Conservation (phyloP, 352 stramenopile genomes). For the Globisporangium abappressorium region DNA sequence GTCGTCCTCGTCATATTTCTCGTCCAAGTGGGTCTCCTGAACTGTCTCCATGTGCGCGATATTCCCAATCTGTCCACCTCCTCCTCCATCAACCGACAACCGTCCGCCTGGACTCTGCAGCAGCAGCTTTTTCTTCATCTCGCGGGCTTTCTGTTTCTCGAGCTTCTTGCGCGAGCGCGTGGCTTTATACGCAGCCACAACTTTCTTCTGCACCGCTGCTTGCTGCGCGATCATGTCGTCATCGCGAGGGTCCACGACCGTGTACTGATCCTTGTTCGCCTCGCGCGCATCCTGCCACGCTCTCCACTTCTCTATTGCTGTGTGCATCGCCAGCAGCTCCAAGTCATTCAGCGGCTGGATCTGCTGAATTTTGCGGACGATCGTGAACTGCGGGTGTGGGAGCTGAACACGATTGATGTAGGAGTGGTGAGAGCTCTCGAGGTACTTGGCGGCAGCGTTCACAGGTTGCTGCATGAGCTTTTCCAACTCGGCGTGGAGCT, state of each 20-base stretch:
- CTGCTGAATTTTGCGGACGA: constrained; percentile 46
- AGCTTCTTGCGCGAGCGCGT: constrained; percentile 56
- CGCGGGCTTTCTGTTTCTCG: constrained; percentile 51
- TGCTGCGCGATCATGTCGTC: constrained; percentile 49
- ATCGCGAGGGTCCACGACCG: constrained; percentile 54
- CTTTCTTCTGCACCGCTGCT: constrained; percentile 57
- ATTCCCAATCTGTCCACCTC: constrained; percentile 7
- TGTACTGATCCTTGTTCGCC: constrained; percentile 63
- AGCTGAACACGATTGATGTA: constrained; percentile 14
- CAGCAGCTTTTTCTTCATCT: constrained; percentile 29
- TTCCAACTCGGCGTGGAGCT: constrained; percentile 33
- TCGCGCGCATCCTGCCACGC: constrained; percentile 53
- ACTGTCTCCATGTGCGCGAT: constrained; percentile 59
- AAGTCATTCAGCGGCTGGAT: constrained; percentile 35
- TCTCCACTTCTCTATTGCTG: constrained; percentile 36
- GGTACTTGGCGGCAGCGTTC: constrained; percentile 40
- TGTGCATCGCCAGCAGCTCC: constrained; percentile 37
- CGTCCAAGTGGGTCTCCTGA: constrained; percentile 35
- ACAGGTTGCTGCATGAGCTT: constrained; percentile 32
- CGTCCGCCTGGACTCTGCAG: constrained; percentile 15
- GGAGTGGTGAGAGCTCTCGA: constrained; percentile 18
- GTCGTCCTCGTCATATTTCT: constrained; percentile 27
- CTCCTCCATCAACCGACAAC: constrained; percentile 6
- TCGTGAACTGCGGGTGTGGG: constrained; percentile 31
- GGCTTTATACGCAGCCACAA: constrained; percentile 65